phyloP scores from a whole-genome alignment of 345 rosid genomes.

The Citrus glauca region DNA sequence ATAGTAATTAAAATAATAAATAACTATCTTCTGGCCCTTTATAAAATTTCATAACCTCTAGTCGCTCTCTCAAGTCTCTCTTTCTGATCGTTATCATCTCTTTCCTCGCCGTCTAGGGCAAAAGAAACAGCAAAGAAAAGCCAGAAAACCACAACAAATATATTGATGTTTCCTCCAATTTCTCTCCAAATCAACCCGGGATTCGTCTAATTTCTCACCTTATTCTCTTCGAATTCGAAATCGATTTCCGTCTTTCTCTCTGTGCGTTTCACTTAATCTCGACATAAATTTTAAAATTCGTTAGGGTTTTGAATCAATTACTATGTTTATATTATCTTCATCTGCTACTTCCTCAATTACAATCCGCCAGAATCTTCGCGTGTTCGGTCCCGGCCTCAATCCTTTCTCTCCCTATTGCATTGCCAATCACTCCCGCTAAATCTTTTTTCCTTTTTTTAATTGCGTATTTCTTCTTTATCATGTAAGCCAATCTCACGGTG shows the following conservation, averaged over 20 bases:
- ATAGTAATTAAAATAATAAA: no score
- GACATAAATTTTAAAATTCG: background rate
- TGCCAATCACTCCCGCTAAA: slow-evolving; percentile 78
- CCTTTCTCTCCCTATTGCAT: slow-evolving; percentile 87
- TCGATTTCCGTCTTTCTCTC: background rate
- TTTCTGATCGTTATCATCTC: background rate
- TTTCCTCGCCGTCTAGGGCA: background rate
- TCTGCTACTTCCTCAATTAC: slow-evolving; percentile 33
- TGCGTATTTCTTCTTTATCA: background rate
- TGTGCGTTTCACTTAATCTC: background rate
- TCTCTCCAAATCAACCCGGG: slow-evolving; percentile 18
- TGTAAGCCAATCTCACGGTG: slow-evolving; percentile 12
- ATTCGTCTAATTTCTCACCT: slow-evolving; percentile 10
- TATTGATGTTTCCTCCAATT: slow-evolving; percentile 13
- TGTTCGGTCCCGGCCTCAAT: slow-evolving; percentile 90
- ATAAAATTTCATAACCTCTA: background rate
- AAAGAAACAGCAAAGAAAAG: background rate
- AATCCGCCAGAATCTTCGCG: slow-evolving; percentile 59
- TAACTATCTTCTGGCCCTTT: no score
- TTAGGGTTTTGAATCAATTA: slow-evolving; percentile 23
- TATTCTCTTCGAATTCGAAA: background rate
- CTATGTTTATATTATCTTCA: slow-evolving; percentile 54
- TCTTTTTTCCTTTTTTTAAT: background rate
- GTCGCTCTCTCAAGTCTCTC: background rate
- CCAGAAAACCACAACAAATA: background rate